Evolutionary conservation across 2,329 filamentous ascomycete genomes (phyloP), one percentile per base, ranked within the genome.

Genomic region (Xylaria sp.): DNA sequence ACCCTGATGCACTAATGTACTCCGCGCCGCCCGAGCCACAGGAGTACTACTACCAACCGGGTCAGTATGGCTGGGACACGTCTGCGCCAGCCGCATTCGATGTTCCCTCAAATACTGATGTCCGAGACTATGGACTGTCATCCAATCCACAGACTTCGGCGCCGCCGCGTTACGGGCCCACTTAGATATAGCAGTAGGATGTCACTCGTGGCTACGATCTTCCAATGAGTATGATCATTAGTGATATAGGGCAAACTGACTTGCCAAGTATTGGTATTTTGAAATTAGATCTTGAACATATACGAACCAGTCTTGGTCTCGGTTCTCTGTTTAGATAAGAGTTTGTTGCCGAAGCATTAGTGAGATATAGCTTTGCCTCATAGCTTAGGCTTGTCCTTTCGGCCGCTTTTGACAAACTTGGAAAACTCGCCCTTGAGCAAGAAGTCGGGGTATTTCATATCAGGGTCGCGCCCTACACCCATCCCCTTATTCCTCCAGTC

Each of bases 361-460:
- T 10, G 13, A 26, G 6, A 36, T 33, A 20, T 13, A 3, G 23
- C 4, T 33, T 13, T 42, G 6, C 4, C 23, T 70, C 59, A 85
- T 62, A 86, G 75, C 79, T 85, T 86, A 1, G 81, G 68, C 58
- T 77, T 79, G 46, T 74, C 68, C 74, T 81, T 81, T 67, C 78
- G 77, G 6, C 79, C 80, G 53, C 70, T 76, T 74, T 84, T 84
- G 46, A 83, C 67, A 48, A 80, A 70, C 69, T 79, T 78, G n/a
- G 80, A 81, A 56, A 81, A 75, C 67, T 80, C 77, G 48, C 81
- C 82, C 6, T 74, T 77, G 13, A 83, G 62, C 70, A 84, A 67
- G 70, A 83, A 89, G 44, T 87, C 81, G 0, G 87, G 87, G 69
- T 89, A 89, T 72, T 79, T 75, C 82, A 87, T 84, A 13, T 76